Base-by-base conservation (phyloP, 345 rosid genomes). In the Cochlearia excelsa region DNA sequence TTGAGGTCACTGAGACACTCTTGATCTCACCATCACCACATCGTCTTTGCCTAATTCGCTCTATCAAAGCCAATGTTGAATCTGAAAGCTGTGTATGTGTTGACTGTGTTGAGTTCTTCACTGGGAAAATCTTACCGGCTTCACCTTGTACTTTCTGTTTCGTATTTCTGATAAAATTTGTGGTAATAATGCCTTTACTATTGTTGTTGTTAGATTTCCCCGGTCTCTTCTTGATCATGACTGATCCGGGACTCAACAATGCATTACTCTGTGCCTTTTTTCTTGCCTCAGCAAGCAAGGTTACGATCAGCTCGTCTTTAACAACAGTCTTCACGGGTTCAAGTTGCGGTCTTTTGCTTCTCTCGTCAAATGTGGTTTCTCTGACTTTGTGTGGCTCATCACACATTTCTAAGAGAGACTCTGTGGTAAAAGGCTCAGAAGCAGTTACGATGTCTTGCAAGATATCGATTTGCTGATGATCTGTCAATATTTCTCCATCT, bases 351-450 rank as follows among this genome's bases (percentile, higher is more conserved):
- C 53, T 60, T 35, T 54, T 73, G 63, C 70, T 72, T 57, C 59
- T 75, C 16, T 46, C 64, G 27, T 45, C 52, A 45, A 16, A 65
- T 58, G 46, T 31, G 23, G 37, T 47, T 54, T 68, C 57, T 49
- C 71, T 30, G 52, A 47, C 65, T 67, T 64, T 61, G 6, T 57
- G 77, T 30, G 62, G 57, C 48, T 46, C 75, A 41, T 74, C 79
- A 53, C 70, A 78, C 64, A 67, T 55, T 38, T 70, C 78, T 55
- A 70, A 37, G 57, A 74, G 78, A 69, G 50, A 78, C 57, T 71
- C 75, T 39, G 64, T 65, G 35, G 78, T 75, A 57, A 74, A 79
- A 57, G 59, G 75, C 49, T 76, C 76, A 28, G 59, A 62, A 30
- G 51, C 72, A 46, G 23, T 59, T 47, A 68, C 33, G 1, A 54